These are phyloP conservation scores for Amanita fuliginea DNA, from an alignment of 768 basidiomycete genomes.

Conservation along the genomic window DNA sequence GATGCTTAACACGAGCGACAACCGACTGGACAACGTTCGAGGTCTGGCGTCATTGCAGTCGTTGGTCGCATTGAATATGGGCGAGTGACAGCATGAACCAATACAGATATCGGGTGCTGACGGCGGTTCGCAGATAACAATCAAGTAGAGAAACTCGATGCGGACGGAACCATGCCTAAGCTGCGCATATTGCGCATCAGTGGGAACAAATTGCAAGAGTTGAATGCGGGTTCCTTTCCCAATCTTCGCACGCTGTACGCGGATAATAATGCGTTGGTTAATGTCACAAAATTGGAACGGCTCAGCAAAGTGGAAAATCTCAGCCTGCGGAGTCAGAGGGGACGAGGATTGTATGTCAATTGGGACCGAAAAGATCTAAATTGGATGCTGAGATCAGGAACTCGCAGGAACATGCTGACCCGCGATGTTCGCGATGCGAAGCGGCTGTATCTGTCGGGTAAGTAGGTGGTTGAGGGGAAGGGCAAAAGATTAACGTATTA, in stretches of 20 bases:
- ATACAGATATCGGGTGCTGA: slow-evolving; percentile 8
- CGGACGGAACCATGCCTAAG: slow-evolving; percentile 46
- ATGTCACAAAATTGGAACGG: slow-evolving; percentile 40
- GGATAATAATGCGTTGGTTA: slow-evolving; percentile 66
- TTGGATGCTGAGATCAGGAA: slow-evolving; percentile 8
- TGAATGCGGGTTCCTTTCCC: slow-evolving; percentile 54
- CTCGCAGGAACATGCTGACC: slow-evolving; percentile 31
- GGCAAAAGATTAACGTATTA: slow-evolving; percentile 12
- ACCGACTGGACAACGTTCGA: slow-evolving; percentile 45
- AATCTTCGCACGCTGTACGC: slow-evolving; percentile 85
- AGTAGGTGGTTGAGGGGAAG: slow-evolving; percentile 20
- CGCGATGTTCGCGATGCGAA: slow-evolving; percentile 86
- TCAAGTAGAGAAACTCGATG: slow-evolving; percentile 40
- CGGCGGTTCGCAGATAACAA: slow-evolving; percentile 54
- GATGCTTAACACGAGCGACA: slow-evolving; percentile 73
- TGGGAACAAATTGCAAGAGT: slow-evolving; percentile 60
- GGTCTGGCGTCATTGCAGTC: slow-evolving; percentile 53
- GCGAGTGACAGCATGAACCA: slow-evolving; percentile 36
- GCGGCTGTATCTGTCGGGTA: slow-evolving; percentile 90
- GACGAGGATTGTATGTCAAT: slow-evolving; percentile 58
- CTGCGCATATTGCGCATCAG: slow-evolving; percentile 81
- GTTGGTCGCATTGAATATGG: slow-evolving; percentile 70
- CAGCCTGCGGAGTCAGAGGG: slow-evolving; percentile 82
- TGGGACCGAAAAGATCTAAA: slow-evolving; percentile 12
- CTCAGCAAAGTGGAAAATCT: slow-evolving; percentile 77